Conservation (phyloP, 1,284 basidiomycete genomes). For the Apiotrichum montevideense region DNA sequence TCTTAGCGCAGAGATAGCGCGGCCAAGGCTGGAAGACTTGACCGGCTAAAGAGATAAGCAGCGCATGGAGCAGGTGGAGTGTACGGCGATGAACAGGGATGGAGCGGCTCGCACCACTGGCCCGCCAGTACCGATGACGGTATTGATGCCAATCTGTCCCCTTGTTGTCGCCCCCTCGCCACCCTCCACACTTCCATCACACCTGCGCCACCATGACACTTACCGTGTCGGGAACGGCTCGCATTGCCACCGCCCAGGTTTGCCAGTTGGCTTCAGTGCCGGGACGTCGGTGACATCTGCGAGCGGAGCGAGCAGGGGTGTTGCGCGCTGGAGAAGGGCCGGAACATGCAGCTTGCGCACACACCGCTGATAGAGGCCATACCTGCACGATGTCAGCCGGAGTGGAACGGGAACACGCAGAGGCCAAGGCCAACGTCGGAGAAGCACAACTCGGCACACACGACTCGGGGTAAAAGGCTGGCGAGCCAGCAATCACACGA, state of each 20-base stretch:
- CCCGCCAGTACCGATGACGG: no score
- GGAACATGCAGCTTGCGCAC: constrained; percentile 27
- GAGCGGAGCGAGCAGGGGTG: constrained; percentile 20
- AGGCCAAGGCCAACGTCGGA: not conserved
- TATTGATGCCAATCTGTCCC: no score
- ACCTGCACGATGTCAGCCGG: constrained; percentile 23
- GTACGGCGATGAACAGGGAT: no score
- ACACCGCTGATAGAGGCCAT: constrained; percentile 45
- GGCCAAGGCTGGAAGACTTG: no score
- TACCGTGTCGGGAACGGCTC: constrained; percentile 41
- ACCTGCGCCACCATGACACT: constrained; percentile 5
- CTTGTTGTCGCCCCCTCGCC: no score
- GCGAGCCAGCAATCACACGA: not conserved
- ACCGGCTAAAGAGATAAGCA: no score
- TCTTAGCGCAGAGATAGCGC: not conserved
- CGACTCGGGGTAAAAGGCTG: no score
- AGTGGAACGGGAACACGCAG: not conserved
- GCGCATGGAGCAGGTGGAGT: no score
- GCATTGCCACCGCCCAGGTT: constrained; percentile 23
- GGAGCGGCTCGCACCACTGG: no score
- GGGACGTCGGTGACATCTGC: not conserved
- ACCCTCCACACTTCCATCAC: no score
- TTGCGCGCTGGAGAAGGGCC: constrained; percentile 27
- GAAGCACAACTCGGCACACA: not conserved
- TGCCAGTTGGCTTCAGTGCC: not conserved